Conservation (phyloP, 2,329 filamentous ascomycete genomes). For the Ascochyta clinopodiicola region DNA sequence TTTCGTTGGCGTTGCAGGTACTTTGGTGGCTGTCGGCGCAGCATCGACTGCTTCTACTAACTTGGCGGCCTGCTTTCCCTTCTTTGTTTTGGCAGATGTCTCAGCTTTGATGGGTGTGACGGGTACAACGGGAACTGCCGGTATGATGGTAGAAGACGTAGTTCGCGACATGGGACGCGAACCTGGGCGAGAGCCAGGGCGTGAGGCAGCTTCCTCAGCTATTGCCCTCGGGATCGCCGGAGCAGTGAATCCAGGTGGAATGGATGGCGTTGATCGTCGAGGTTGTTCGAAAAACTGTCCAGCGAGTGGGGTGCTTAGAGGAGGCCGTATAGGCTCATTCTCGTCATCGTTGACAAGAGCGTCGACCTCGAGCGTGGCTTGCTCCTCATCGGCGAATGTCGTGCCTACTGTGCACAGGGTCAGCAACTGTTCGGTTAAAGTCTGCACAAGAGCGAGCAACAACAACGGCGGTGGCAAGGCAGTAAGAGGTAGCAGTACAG, state of each 20-base stretch:
- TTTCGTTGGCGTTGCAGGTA: constrained; percentile 33
- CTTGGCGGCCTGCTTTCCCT: constrained; percentile 26
- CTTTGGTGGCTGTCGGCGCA: constrained; percentile 5
- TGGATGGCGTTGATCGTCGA: constrained; percentile 52
- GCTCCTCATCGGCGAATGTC: constrained; percentile 63
- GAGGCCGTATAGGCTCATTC: constrained; percentile 41
- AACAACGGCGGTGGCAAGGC: constrained; percentile 29
- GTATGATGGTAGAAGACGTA: constrained; percentile 39
- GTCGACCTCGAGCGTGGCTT: constrained; percentile 69
- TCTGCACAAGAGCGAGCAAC: constrained; percentile 3
- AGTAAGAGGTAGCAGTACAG: constrained; percentile 17
- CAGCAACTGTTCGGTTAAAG: constrained; percentile 43
- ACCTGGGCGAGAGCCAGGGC: constrained; percentile 28
- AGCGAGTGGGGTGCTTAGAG: constrained; percentile 25
- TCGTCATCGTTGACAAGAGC: constrained; percentile 68
- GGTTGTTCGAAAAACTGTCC: constrained; percentile 44
- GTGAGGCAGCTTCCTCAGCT: constrained; percentile 29
- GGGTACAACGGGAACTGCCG: constrained; percentile 51
- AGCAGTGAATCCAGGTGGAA: constrained; percentile 54
- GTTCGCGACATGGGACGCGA: constrained; percentile 46
- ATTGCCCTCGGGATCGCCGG: constrained; percentile 35
- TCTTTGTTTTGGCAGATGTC: constrained; percentile 41
- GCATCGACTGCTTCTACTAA: constrained; percentile 2
- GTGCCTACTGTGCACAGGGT: constrained; percentile 65
- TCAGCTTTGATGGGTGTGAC: constrained; percentile 42